phyloP scores from a whole-genome alignment of 495 filamentous ascomycete species.

The Aspergillus sclerotiicarbonarius region DNA sequence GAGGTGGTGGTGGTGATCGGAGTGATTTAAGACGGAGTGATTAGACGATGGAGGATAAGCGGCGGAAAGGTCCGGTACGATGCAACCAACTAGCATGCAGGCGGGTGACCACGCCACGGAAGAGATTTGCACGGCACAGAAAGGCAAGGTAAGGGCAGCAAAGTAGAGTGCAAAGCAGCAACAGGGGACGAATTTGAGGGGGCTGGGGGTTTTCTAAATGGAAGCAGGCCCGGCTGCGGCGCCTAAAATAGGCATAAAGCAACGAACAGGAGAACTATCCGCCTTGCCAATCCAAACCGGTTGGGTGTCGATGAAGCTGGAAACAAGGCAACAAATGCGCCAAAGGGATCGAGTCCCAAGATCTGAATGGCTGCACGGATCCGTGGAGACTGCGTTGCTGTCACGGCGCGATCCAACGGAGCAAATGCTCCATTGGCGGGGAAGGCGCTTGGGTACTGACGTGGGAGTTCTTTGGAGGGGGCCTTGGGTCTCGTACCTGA shows the following conservation, averaged over 20 bases:
- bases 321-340: conserved; percentile 20
- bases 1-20: background rate
- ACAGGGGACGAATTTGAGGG: conserved; percentile 10
- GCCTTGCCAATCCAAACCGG: conserved; percentile 4
- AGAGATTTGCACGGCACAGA: conserved; percentile 5
- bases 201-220: conserved; percentile 15
- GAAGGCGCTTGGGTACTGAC: conserved; percentile 9
- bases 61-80: conserved; percentile 6
- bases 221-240: conserved; percentile 10
- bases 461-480: background rate
- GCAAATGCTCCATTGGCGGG: conserved; percentile 11
- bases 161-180: conserved; percentile 1
- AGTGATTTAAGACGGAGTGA: background rate
- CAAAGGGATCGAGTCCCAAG: conserved; percentile 20
- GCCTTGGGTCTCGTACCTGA: background rate
- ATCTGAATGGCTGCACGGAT: conserved; percentile 24
- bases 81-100: conserved; percentile 11
- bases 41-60: conserved; percentile 9
- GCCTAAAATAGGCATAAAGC: conserved; percentile 25
- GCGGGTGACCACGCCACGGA: conserved; percentile 19
- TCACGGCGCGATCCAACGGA: conserved; percentile 20
- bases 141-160: background rate
- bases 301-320: conserved; percentile 36
- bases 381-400: conserved; percentile 30
- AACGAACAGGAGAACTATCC: conserved; percentile 20